These are phyloP conservation scores for Macroventuria anomochaeta DNA, from an alignment of 2,329 filamentous ascomycete genomes.

Conservation along the genomic window DNA sequence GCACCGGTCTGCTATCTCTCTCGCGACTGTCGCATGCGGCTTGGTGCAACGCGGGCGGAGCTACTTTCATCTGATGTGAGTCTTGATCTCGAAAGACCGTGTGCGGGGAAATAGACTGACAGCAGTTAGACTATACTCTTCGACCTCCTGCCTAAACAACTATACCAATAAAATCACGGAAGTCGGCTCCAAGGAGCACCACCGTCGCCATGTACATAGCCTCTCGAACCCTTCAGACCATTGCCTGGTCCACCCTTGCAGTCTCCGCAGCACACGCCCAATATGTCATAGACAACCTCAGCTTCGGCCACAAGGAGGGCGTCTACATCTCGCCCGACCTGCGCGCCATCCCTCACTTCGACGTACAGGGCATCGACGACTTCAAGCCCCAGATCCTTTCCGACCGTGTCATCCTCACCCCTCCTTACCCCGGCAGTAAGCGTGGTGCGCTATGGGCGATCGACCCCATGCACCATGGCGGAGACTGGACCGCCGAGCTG, in stretches of 20 bases:
- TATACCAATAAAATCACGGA: not conserved
- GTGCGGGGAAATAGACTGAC: not conserved
- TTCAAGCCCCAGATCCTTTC: slow-evolving; percentile 71
- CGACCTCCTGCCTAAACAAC: not conserved
- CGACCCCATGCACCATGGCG: slow-evolving; percentile 61
- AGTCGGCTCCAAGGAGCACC: not conserved
- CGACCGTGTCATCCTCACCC: slow-evolving; percentile 91
- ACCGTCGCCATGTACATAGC: slow-evolving; percentile 42
- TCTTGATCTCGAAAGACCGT: not conserved
- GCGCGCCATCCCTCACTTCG: slow-evolving; percentile 63
- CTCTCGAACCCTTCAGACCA: slow-evolving; percentile 49
- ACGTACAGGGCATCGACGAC: slow-evolving; percentile 59
- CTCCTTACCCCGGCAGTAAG: slow-evolving; percentile 83
- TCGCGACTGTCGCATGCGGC: slow-evolving; percentile 25
- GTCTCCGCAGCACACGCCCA: slow-evolving; percentile 65
- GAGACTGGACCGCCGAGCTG: slow-evolving; percentile 82
- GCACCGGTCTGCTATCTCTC: slow-evolving; percentile 4
- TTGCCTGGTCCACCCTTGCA: slow-evolving; percentile 52
- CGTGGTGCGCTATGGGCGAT: slow-evolving; percentile 85
- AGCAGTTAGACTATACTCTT: not conserved
- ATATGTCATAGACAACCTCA: slow-evolving; percentile 73
- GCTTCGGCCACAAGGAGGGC: slow-evolving; percentile 72
- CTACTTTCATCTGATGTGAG: slow-evolving; percentile 18
- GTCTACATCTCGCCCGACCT: slow-evolving; percentile 70
- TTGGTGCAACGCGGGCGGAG: slow-evolving; percentile 29